phyloP scores from a whole-genome alignment of 2,329 filamentous ascomycete species.

The Cytospora piceae region DNA sequence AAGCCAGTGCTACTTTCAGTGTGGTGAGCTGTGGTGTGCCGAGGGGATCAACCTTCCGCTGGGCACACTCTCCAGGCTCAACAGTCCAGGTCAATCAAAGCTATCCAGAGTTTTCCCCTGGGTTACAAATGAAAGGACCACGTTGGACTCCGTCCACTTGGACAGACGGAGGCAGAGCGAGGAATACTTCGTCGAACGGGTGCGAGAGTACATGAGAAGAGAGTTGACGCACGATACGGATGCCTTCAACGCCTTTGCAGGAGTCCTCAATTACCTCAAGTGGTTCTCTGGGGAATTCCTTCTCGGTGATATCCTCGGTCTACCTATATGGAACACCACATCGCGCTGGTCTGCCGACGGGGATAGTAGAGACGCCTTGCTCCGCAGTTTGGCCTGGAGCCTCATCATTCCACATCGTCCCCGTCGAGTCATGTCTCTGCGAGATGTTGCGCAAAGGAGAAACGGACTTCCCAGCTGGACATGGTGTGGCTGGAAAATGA shows the following conservation, averaged over 20 bases:
- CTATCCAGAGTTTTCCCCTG: conserved; percentile 13
- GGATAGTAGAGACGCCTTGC: conserved; percentile 4
- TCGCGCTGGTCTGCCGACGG: conserved; percentile 8
- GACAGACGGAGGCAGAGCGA: conserved; percentile 15
- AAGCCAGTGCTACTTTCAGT: conserved; percentile 47
- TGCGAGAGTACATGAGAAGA: conserved; percentile 21
- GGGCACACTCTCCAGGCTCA: conserved; percentile 10
- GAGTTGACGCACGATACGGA: conserved; percentile 17
- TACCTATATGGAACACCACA: conserved; percentile 8
- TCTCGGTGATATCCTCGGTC: conserved; percentile 14
- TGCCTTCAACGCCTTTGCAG: conserved; percentile 16
- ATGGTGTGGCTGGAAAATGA: conserved; percentile 20
- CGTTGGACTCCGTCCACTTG: background rate
- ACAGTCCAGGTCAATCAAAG: conserved; percentile 4
- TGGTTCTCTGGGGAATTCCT: conserved; percentile 11
- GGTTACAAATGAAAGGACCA: conserved; percentile 1
- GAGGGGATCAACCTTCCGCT: conserved; percentile 10
- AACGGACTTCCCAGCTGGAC: conserved; percentile 16
- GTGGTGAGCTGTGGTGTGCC: conserved; percentile 29
- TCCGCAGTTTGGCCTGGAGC: conserved; percentile 17
- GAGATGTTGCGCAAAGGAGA: conserved; percentile 9
- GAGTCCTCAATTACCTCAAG: conserved; percentile 19
- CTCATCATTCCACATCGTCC: background rate
- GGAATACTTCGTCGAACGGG: conserved; percentile 12
- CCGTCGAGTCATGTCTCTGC: background rate